Conservation (phyloP, 2,329 filamentous ascomycete genomes). For the Ascochyta pisi region DNA sequence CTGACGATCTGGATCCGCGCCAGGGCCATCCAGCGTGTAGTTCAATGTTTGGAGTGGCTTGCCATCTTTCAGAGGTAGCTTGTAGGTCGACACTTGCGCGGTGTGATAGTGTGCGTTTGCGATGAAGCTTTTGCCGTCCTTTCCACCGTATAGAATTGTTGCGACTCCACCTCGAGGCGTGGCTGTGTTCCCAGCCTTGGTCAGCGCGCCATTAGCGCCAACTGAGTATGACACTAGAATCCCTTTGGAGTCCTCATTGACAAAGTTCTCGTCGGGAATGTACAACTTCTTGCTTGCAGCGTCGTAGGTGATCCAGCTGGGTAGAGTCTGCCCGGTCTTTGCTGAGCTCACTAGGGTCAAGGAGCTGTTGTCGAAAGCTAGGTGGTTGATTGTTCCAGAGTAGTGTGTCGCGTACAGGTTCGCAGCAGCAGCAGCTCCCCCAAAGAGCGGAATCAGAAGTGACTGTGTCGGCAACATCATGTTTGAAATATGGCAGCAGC, state of each 20-base stretch:
- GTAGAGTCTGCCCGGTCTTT: conserved; percentile 34
- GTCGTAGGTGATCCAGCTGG: conserved; percentile 45
- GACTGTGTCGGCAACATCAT: conserved; percentile 33
- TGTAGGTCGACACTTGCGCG: conserved; percentile 47
- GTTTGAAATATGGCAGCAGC: neutral
- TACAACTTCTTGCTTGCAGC: conserved; percentile 35
- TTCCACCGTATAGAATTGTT: conserved; percentile 39
- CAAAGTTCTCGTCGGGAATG: conserved; percentile 37
- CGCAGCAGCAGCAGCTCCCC: conserved; percentile 33
- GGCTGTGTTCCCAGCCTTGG: conserved; percentile 28
- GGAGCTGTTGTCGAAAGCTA: conserved; percentile 34
- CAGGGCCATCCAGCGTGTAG: conserved; percentile 45
- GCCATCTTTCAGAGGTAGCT: conserved; percentile 40
- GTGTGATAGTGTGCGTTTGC: conserved; percentile 42
- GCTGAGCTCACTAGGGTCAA: conserved; percentile 32
- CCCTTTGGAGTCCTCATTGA: conserved; percentile 23
- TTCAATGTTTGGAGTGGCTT: conserved; percentile 40
- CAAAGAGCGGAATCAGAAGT: conserved; percentile 36
- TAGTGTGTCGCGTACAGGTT: conserved; percentile 44
- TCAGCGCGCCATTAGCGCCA: conserved; percentile 37
- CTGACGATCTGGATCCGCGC: conserved; percentile 58
- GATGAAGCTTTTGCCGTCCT: conserved; percentile 41
- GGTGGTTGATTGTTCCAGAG: conserved; percentile 39
- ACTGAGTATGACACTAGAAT: conserved; percentile 35
- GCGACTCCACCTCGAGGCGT: conserved; percentile 38